Conservation (phyloP, 257 asterid species). For the Fraxinus pennsylvanica region DNA sequence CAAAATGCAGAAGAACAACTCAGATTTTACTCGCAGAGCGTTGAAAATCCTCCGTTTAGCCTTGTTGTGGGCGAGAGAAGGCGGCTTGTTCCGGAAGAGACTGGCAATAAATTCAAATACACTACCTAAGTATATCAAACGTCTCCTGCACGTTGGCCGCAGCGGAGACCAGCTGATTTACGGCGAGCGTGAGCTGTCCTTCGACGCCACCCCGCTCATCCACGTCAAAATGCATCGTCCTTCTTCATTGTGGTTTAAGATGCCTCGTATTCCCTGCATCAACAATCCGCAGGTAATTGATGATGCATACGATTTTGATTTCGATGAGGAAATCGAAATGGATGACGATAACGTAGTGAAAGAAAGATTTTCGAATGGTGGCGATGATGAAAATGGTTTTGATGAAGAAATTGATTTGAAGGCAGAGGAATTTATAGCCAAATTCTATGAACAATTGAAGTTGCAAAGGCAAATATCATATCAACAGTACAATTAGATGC, state of each 20-base stretch:
- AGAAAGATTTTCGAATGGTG: conserved; percentile 21
- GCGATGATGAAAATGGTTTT: conserved; percentile 2
- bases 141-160: conserved; percentile 39
- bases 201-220: conserved; percentile 60
- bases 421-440: conserved; percentile 79
- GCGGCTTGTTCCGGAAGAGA: conserved; percentile 46
- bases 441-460: conserved; percentile 67
- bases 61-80: conserved; percentile 62
- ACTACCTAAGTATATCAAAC: conserved; percentile 45
- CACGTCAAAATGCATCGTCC: conserved; percentile 77
- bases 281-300: conserved; percentile 45
- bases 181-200: conserved; percentile 69
- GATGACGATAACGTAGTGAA: neutral
- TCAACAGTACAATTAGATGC: conserved; percentile 23
- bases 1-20: conserved; percentile 45
- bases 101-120: conserved; percentile 34
- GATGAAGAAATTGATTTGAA: conserved; percentile 69
- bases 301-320: conserved; percentile 63
- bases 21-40: conserved; percentile 38
- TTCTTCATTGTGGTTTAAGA: conserved; percentile 61
- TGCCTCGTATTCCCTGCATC: conserved; percentile 78
- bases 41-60: conserved; percentile 66
- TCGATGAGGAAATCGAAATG: conserved; percentile 7
- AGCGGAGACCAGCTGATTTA: conserved; percentile 38
- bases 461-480: conserved; percentile 44